Conservation (phyloP, 768 basidiomycete species). For the Auricularia auricula-judae region DNA sequence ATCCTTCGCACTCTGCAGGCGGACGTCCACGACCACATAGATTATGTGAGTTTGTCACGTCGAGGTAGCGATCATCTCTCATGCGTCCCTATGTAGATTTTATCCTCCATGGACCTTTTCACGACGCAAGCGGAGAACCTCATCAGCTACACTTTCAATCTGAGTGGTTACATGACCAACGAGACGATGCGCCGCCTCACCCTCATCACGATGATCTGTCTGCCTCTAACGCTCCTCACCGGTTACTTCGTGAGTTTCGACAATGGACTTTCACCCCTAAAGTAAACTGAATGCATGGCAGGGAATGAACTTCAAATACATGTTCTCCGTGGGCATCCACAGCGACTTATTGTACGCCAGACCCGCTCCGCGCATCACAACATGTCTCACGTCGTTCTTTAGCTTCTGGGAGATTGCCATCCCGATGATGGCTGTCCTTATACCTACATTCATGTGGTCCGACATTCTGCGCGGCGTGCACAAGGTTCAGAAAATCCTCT, state of each 20-base stretch:
- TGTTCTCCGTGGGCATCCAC: conserved; percentile 37
- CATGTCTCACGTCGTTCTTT: not conserved
- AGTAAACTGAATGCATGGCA: conserved; percentile 12
- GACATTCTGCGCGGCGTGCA: conserved; percentile 38
- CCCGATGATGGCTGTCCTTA: conserved; percentile 43
- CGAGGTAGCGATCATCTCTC: not conserved
- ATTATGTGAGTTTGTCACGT: conserved; percentile 20
- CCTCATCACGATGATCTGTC: conserved; percentile 46
- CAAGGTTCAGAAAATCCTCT: conserved; percentile 30
- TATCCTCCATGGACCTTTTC: conserved; percentile 65
- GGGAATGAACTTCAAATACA: conserved; percentile 55
- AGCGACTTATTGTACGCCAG: conserved; percentile 33
- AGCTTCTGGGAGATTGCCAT: conserved; percentile 62
- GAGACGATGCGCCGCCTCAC: conserved; percentile 1
- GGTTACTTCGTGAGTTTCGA: conserved; percentile 51
- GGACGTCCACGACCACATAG: conserved; percentile 69
- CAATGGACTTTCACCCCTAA: not conserved
- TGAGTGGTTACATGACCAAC: not conserved
- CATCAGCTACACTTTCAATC: conserved; percentile 64
- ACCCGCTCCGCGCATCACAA: conserved; percentile 8
- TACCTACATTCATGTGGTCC: conserved; percentile 39
- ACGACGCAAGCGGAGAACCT: conserved; percentile 58
- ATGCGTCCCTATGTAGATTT: conserved; percentile 23
- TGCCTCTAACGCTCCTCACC: conserved; percentile 59
- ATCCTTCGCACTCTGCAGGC: conserved; percentile 27